Conservation (phyloP, 352 stramenopile species). For the Phytophthora chlamydospora region DNA sequence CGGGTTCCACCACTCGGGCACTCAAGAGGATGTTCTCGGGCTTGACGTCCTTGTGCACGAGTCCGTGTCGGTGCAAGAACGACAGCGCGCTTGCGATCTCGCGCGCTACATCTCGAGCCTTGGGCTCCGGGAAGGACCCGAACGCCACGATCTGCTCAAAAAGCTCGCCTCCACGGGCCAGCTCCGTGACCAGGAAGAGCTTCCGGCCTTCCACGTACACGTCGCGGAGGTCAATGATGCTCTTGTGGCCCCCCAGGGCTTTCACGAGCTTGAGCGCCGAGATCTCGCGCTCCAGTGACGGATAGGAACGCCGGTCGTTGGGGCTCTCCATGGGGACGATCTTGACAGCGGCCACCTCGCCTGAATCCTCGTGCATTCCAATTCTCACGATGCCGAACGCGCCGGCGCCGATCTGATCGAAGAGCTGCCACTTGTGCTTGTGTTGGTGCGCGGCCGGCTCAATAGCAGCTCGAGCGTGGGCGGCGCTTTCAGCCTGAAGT, state of each 20-base stretch:
- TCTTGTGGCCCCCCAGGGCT: conserved; percentile 77
- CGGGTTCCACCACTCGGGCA: conserved; percentile 33
- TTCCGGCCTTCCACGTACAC: conserved; percentile 82
- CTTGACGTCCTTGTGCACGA: conserved; percentile 87
- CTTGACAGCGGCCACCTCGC: conserved; percentile 78
- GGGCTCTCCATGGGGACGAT: conserved; percentile 49
- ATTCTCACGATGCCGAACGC: conserved; percentile 77
- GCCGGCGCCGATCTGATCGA: conserved; percentile 73
- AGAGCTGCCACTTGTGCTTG: conserved; percentile 59
- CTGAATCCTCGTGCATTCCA: conserved; percentile 69
- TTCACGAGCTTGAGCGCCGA: conserved; percentile 76
- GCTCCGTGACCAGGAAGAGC: conserved; percentile 89
- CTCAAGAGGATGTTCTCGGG: conserved; percentile 82
- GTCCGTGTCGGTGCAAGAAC: conserved; percentile 72
- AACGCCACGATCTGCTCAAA: conserved; percentile 89
- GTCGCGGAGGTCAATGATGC: conserved; percentile 86
- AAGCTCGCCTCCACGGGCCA: conserved; percentile 87
- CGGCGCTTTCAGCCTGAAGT: conserved; percentile 38
- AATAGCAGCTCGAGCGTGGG: conserved; percentile 48
- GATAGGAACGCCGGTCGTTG: conserved; percentile 46
- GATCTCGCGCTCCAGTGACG: conserved; percentile 72
- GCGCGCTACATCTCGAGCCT: conserved; percentile 48
- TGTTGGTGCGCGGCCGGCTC: conserved; percentile 22
- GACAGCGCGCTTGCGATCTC: conserved; percentile 70
- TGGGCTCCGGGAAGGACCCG: conserved; percentile 63